Evolutionary conservation across 768 basidiomycete species (phyloP), one percentile per base, ranked within the genome.

Genomic region (Boletus tylopilopsis): DNA sequence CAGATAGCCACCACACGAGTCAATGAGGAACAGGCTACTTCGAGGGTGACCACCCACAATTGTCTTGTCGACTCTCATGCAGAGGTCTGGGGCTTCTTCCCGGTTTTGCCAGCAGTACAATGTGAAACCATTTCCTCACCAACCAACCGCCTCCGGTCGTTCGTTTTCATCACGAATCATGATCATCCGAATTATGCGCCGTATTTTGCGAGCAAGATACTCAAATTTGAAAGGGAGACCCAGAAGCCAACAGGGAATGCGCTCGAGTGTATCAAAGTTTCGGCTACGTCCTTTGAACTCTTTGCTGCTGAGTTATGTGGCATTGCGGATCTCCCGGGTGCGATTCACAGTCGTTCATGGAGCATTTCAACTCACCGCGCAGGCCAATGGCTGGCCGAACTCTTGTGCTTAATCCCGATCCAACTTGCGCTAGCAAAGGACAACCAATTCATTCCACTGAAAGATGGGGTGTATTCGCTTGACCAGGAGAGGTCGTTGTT

Each of bases 371-470:
- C 55, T 6, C 76, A 75, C 53, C 68, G 67, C 16, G 68, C 70
- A 0, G 82, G 83, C 24, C 79, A 84, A 60, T 85, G 82, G 82
- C 57, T 85, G 0, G 79, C 79, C 0, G 76, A 81, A n/a, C 58
- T 83, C 5, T 50, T 84, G 1, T 84, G 80, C 47, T 65, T 84
- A 21, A 82, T 84, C 41, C 82, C 82, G 0, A 81, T 84, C 30
- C 83, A 84, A 24, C 72, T 84, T 21, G 82, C 80, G 0, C 57
- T 84, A 16, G 77, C 80, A 3, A 70, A 71, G 15, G 80, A 82
- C 39, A 84, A 84, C 54, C 68, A 77, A 0, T 83, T 84, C 49
- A 52, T 84, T 5, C 82, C 82, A 1, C 63, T 83, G 16, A 81
- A 81, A 45, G 80, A 83, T 56, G 78, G 78, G 0, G 71, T 82